Base-by-base conservation (phyloP, 139 green algal species). In the Closterium sp. region DNA sequence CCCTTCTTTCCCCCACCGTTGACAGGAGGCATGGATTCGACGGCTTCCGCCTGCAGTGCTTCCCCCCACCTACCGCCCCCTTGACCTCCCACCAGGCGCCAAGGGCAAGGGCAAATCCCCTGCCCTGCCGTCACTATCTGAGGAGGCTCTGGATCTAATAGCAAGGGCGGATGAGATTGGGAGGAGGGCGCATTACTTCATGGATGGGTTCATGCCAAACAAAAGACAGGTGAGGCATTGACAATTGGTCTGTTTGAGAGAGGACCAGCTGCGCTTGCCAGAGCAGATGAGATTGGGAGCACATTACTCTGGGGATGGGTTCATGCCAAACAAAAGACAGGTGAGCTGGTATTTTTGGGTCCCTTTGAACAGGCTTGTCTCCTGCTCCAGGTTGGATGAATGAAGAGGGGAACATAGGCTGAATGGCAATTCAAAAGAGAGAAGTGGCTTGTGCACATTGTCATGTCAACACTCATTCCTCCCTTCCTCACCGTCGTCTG, bases 181-280 rank as follows among this genome's bases (percentile, higher is more conserved):
- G n/a, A 86, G 31, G 81, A 19, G 81, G n/a, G 31, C 81, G 21
- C 81, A 86, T 19, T 86, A 86, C 81, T 33, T 32, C 25, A 8
- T 86, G 81, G n/a, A 32, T 23, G 81, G 81, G 16, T 86, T 86
- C 81, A 86, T 86, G 81, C 81, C 81, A 19, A 86, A 33, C 81
- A 32, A 33, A 8, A 19, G 81, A 19, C 81, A 86, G 30, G 81
- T 86, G 81, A 86, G 81, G 10, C 12, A n/a, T 10, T 34, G 81
- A 55, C 36, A 12, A 6, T 55, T 4, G 36, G 6, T 4, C 4
- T 6, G 36, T 4, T 12, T 55, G 36, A 55, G 36, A 55, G 4
- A 12, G 36, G 36, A 55, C 4, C 36, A 12, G 36, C 4, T 55
- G 36, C 6, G 36, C 4, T 55, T 55, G 36, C 4, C 36, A 55